Evolutionary conservation across 169 alveolate genomes (phyloP).

Genomic region (Amoebophrya sp.): DNA sequence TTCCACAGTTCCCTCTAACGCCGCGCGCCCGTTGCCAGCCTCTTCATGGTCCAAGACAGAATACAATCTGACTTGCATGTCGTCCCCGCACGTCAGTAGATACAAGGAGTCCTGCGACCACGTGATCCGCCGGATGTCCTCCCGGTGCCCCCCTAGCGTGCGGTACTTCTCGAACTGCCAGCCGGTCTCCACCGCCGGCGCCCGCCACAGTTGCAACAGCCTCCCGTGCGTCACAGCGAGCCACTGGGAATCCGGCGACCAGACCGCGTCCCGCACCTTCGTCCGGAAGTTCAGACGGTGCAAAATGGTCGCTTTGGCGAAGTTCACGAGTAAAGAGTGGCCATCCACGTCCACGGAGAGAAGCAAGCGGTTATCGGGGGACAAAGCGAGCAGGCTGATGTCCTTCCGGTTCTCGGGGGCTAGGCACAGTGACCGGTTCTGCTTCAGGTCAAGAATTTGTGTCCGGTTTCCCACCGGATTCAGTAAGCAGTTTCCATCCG

Average conservation of each 20-base stretch:
- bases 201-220: constrained; percentile 31
- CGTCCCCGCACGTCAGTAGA: background rate
- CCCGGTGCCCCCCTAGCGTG: constrained; percentile 33
- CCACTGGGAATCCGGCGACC: constrained; percentile 40
- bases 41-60: background rate
- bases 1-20: background rate
- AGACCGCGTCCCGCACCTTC: constrained; percentile 39
- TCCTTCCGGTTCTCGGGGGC: background rate
- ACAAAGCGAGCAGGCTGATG: background rate
- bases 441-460: background rate
- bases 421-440: background rate
- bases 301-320: constrained; percentile 33
- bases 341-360: constrained; percentile 41
- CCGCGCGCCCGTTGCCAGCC: background rate
- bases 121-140: background rate
- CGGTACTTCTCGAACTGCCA: constrained; percentile 14
- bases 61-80: background rate
- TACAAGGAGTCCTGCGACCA: background rate
- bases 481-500: constrained; percentile 35
- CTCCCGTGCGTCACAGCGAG: constrained; percentile 45
- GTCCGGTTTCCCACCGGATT: constrained; percentile 19
- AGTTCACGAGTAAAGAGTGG: constrained; percentile 35
- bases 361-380: constrained; percentile 34
- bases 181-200: background rate
- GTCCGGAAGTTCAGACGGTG: constrained; percentile 34